These are phyloP conservation scores for Helichrysum umbraculigerum DNA, from an alignment of 129 eudicot species.

Conservation along the genomic window DNA sequence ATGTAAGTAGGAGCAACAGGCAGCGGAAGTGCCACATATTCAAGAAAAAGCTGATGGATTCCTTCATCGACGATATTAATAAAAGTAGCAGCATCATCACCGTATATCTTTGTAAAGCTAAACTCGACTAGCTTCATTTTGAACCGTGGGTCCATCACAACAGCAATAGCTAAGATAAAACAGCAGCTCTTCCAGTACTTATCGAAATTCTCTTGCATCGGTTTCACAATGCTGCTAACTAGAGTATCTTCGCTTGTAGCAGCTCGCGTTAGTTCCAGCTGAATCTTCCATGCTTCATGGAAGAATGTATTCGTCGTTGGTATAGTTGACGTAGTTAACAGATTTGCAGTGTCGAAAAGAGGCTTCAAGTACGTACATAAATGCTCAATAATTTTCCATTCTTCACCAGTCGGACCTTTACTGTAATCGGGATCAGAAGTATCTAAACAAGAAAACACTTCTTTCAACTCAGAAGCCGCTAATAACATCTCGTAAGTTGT, in stretches of 20 bases:
- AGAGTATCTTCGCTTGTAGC: slow-evolving; percentile 63
- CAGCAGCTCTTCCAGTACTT: slow-evolving; percentile 78
- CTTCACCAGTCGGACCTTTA: slow-evolving; percentile 67
- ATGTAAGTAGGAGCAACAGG: neutral
- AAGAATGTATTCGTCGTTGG: slow-evolving; percentile 81
- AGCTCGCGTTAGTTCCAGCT: slow-evolving; percentile 75
- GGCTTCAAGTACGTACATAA: slow-evolving; percentile 61
- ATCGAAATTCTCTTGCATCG: slow-evolving; percentile 78
- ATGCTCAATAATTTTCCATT: slow-evolving; percentile 69
- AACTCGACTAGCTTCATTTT: slow-evolving; percentile 94
- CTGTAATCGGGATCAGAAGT: slow-evolving; percentile 76
- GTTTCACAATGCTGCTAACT: slow-evolving; percentile 46
- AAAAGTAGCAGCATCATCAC: slow-evolving; percentile 60
- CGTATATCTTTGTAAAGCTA: slow-evolving; percentile 81
- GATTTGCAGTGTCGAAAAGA: slow-evolving; percentile 68
- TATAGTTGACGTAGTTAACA: slow-evolving; percentile 43
- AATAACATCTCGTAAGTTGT: slow-evolving; percentile 82
- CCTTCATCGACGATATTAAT: slow-evolving; percentile 82
- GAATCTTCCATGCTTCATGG: slow-evolving; percentile 97
- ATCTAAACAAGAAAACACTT: slow-evolving; percentile 90
- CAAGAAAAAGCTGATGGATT: slow-evolving; percentile 84
- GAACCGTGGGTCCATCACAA: slow-evolving; percentile 95
- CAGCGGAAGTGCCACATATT: slow-evolving; percentile 32
- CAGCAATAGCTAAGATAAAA: slow-evolving; percentile 73
- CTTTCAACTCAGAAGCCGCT: slow-evolving; percentile 82